phyloP scores from a whole-genome alignment of 257 asterid species.

The Euphrasia confusa region DNA sequence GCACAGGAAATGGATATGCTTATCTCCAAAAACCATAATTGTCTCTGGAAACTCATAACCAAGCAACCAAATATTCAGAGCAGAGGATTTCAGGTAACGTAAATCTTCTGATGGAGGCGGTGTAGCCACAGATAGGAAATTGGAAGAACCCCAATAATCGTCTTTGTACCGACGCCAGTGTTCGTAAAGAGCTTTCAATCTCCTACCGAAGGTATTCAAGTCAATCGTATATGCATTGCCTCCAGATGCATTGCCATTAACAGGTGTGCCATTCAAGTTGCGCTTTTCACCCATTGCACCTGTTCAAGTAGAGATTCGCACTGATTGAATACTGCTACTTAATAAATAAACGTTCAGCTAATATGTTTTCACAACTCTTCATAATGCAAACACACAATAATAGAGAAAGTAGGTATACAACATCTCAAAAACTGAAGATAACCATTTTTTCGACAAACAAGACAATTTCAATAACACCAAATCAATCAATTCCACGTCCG shows the following conservation, averaged over 20 bases:
- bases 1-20: slow-evolving; percentile 49
- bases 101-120: slow-evolving; percentile 64
- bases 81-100: slow-evolving; percentile 65
- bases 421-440: not conserved
- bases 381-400: not conserved
- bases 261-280: slow-evolving; percentile 31
- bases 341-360: not conserved
- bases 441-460: not conserved
- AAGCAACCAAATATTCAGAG: slow-evolving; percentile 59
- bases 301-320: slow-evolving; percentile 22
- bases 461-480: not conserved
- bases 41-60: slow-evolving; percentile 79
- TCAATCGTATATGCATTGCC: slow-evolving; percentile 41
- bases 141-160: slow-evolving; percentile 54
- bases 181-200: slow-evolving; percentile 47
- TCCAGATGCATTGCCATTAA: slow-evolving; percentile 32
- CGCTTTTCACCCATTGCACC: slow-evolving; percentile 45
- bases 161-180: slow-evolving; percentile 48
- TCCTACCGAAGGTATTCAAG: slow-evolving; percentile 38
- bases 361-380: not conserved
- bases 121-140: slow-evolving; percentile 50
- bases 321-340: slow-evolving; percentile 3
- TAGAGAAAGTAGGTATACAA: not conserved
- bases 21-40: slow-evolving; percentile 53
- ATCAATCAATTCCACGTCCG: not conserved